Evolutionary conservation across 2,329 filamentous ascomycete species (phyloP).

Genomic region (Cercospora canescens): DNA sequence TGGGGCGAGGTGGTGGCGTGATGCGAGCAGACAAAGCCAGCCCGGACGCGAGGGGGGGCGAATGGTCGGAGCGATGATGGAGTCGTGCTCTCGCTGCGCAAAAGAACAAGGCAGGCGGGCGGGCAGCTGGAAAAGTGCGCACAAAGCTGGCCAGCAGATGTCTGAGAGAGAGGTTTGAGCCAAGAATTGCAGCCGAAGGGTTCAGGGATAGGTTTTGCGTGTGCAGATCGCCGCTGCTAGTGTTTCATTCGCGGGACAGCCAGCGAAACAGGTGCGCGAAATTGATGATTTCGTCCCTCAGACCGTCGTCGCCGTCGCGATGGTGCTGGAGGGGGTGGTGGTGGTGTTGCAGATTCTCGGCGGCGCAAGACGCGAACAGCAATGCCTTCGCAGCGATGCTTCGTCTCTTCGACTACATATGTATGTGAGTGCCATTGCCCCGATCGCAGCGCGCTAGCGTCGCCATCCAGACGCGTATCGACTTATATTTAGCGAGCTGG

Average conservation of each 20-base stretch:
- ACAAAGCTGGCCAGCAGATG: neutral
- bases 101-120: neutral
- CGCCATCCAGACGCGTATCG: neutral
- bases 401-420: neutral
- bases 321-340: no score
- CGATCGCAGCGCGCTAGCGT: neutral
- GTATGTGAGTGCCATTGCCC: neutral
- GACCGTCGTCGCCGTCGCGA: neutral
- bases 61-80: neutral
- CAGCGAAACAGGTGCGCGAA: slow-evolving; percentile 2
- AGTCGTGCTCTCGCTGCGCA: neutral
- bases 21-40: slow-evolving; percentile 3
- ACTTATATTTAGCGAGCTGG: slow-evolving; percentile 1
- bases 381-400: no score
- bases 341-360: neutral
- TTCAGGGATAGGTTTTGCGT: slow-evolving; percentile 1
- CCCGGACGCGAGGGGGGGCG: neutral
- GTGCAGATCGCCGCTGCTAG: slow-evolving; percentile 7
- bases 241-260: slow-evolving; percentile 3
- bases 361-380: neutral
- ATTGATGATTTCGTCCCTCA: neutral
- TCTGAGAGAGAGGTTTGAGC: neutral
- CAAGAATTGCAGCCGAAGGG: neutral
- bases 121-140: neutral
- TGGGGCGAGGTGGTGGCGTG: slow-evolving; percentile 37